Base-by-base conservation (phyloP, 169 alveolate genomes). In the Cryptosporidium meleagridis region DNA sequence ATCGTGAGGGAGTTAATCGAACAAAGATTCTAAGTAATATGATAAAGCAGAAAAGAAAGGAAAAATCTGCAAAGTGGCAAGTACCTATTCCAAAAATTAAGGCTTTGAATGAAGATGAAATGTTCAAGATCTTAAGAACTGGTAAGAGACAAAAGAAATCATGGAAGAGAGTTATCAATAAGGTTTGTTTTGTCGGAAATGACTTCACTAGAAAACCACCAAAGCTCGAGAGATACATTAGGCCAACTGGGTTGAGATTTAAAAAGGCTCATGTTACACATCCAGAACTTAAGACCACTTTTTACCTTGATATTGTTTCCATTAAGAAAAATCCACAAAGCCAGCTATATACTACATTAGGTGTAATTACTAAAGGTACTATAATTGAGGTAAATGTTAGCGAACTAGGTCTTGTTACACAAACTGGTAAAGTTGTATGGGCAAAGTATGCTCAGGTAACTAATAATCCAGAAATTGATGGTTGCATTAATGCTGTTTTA, bases 11-110 rank as follows among this genome's bases (percentile, higher is more conserved):
- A 69, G 96, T 95, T 12, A 95, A 97, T 84, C 87, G 98, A 52
- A 97, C 99, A 14, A 97, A 94, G 91, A 94, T 97, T 10, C 93
- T 99, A 85, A 95, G 98, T 31, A 99, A 99, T 92, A 97, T 98
- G 98, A 96, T 99, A 91, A 99, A 99, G 92, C 99, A 99, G 92
- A 99, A 99, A 92, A 93, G 99, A 69, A 98, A 98, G 94, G 99
- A 97, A 91, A 98, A 98, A 87, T 99, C 99, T 29, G 99, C 99
- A 18, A 99, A 98, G 93, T 99, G 99, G 99, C 95, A 97, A 68
- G 99, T 99, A 37, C 99, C 99, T 12, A 95, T 99, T 44, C 99
- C 99, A 2, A 98, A 98, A 92, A 98, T 98, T 26, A 95, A 97
- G 86, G 98, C 99, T 26, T 55, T 95, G 92, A 93, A 95, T 69